Percentiles rank a stretch among this genome's conserved stretches.
phyloP scores from a whole-genome alignment of 768 basidiomycete genomes.

The Tremella mesenterica region DNA sequence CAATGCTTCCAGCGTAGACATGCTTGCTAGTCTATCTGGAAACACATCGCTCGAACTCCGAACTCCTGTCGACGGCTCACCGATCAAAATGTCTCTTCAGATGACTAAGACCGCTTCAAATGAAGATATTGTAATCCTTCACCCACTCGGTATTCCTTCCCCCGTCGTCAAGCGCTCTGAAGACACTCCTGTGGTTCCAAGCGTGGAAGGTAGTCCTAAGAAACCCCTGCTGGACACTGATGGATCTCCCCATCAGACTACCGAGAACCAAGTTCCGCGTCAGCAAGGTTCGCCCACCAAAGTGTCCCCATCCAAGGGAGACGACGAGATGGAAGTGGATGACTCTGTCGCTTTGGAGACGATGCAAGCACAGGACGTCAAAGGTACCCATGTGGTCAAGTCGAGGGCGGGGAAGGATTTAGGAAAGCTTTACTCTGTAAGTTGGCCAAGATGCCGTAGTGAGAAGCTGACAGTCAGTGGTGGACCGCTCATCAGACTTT shows the following conservation, averaged over 20 bases:
- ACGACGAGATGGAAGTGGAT: not conserved
- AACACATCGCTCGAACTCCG: not conserved
- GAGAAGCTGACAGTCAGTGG: not conserved
- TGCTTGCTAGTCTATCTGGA: not conserved
- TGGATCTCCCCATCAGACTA: no score
- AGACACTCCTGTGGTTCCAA: no score
- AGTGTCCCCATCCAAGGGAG: no score
- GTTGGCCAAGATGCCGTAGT: not conserved
- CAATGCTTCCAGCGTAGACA: not conserved
- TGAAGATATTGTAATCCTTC: no score
- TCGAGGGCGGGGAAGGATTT: not conserved
- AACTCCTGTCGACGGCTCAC: not conserved
- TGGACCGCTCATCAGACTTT: conserved; percentile 1
- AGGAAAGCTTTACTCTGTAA: not conserved
- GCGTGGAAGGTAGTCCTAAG: no score
- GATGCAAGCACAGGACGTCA: not conserved
- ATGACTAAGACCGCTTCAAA: not conserved
- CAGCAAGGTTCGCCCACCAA: no score
- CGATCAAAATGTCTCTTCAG: not conserved
- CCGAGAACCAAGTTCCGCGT: no score
- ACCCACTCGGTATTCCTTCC: no score
- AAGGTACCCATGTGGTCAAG: no score
- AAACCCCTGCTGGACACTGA: no score
- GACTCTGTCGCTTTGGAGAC: no score
- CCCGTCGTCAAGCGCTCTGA: no score